These are phyloP conservation scores for Brettanomyces custersianus DNA, from an alignment of 805 yeast genomes.

Conservation along the genomic window DNA sequence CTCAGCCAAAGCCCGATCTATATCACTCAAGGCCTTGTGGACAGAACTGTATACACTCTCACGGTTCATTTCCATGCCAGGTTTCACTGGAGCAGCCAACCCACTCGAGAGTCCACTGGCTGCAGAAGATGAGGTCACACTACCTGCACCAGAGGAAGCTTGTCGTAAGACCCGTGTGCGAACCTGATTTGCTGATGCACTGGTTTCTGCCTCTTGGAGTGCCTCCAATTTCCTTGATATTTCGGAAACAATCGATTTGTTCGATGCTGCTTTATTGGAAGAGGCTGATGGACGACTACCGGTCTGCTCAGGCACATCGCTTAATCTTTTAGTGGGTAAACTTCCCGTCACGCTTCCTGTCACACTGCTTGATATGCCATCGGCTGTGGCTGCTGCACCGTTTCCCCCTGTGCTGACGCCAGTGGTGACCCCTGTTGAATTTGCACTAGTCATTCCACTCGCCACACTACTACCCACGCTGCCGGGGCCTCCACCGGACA, in stretches of 20 bases:
- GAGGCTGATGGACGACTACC: not conserved
- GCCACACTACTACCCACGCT: not conserved
- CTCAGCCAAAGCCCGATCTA: constrained; percentile 65
- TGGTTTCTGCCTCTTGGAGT: not conserved
- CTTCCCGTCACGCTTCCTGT: not conserved
- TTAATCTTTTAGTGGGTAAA: not conserved
- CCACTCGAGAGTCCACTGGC: not conserved
- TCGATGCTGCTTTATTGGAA: no score
- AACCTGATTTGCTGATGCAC: not conserved
- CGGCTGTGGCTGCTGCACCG: not conserved
- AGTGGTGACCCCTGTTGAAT: not conserved
- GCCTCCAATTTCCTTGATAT: not conserved
- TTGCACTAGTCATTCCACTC: no score
- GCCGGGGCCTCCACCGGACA: constrained; percentile 7
- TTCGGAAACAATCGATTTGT: not conserved
- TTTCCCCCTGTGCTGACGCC: no score
- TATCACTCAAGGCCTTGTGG: constrained; percentile 54
- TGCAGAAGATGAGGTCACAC: not conserved
- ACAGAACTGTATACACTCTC: constrained; percentile 32
- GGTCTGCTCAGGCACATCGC: constrained; percentile 2
- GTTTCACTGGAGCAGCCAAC: not conserved
- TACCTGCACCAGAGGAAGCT: not conserved
- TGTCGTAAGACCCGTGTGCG: no score
- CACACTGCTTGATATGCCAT: not conserved
- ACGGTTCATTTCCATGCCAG: no score